These are phyloP conservation scores for Monosporascus sp. DNA, from an alignment of 2,329 filamentous ascomycete species.

Conservation along the genomic window DNA sequence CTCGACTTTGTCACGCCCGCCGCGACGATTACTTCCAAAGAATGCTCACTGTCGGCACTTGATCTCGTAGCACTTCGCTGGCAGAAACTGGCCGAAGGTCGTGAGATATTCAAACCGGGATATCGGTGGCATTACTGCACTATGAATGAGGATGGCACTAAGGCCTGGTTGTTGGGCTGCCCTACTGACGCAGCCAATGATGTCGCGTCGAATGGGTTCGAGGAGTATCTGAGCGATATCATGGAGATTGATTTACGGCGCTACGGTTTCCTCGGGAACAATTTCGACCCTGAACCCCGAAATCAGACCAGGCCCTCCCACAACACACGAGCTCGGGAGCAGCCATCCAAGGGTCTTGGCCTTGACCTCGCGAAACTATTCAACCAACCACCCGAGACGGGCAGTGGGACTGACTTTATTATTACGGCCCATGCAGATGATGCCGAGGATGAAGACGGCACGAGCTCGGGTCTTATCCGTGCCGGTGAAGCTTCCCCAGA, in stretches of 20 bases:
- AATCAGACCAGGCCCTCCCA: constrained; percentile 44
- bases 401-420: constrained; percentile 84
- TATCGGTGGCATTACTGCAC: constrained; percentile 99
- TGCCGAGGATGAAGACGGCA: constrained; percentile 61
- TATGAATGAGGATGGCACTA: constrained; percentile 90
- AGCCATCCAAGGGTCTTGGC: constrained; percentile 66
- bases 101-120: constrained; percentile 85
- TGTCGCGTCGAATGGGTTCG: constrained; percentile 64
- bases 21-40: constrained; percentile 75
- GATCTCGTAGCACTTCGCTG: constrained; percentile 84
- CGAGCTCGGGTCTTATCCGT: constrained; percentile 45
- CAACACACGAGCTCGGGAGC: constrained; percentile 41
- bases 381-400: constrained; percentile 76
- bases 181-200: constrained; percentile 68
- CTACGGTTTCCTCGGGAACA: constrained; percentile 85
- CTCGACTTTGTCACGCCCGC: constrained; percentile 93
- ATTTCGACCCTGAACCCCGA: constrained; percentile 52
- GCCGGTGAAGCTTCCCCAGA: constrained; percentile 36
- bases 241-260: constrained; percentile 88
- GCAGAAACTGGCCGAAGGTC: constrained; percentile 91
- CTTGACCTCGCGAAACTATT: constrained; percentile 83
- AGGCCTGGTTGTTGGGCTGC: constrained; percentile 94
- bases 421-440: constrained; percentile 84
- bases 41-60: constrained; percentile 85
- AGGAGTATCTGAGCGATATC: constrained; percentile 91